These are phyloP conservation scores for Meyerozyma elateridarum DNA, from an alignment of 1,139 yeast species.

Conservation along the genomic window DNA sequence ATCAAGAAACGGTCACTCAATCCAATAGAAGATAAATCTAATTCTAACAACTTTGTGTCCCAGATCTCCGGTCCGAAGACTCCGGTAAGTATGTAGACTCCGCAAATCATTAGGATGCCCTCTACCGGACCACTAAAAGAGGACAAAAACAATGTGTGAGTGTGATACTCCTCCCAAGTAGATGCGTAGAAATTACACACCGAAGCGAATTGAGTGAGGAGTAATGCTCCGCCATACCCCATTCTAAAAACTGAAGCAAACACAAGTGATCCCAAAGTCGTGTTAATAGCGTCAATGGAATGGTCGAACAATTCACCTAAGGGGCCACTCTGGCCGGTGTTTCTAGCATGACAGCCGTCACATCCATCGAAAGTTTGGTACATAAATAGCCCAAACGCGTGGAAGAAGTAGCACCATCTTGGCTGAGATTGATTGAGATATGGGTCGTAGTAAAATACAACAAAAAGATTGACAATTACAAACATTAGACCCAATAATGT, in stretches of 20 bases:
- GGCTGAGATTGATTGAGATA: slow-evolving; percentile 57
- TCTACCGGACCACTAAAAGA: slow-evolving; percentile 93
- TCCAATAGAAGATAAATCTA: slow-evolving; percentile 34
- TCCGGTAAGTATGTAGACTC: slow-evolving; percentile 58
- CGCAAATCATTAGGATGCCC: slow-evolving; percentile 69
- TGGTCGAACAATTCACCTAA: slow-evolving; percentile 93
- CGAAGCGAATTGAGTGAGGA: slow-evolving; percentile 70
- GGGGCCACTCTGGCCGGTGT: slow-evolving; percentile 94
- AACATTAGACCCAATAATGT: slow-evolving; percentile 76
- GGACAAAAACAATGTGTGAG: slow-evolving; percentile 76
- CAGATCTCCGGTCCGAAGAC: slow-evolving; percentile 67
- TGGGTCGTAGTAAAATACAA: slow-evolving; percentile 75
- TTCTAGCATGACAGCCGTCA: slow-evolving; percentile 90
- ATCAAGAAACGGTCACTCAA: slow-evolving; percentile 17
- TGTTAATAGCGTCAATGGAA: slow-evolving; percentile 86
- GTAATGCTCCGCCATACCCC: slow-evolving; percentile 62
- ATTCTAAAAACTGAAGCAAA: slow-evolving; percentile 69
- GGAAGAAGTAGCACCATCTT: slow-evolving; percentile 75
- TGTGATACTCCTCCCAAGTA: slow-evolving; percentile 96
- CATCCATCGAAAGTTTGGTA: slow-evolving; percentile 96
- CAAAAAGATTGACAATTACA: slow-evolving; percentile 56
- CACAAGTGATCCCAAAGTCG: slow-evolving; percentile 71
- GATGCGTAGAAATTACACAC: slow-evolving; percentile 80
- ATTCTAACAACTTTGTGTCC: slow-evolving; percentile 34
- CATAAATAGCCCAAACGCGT: slow-evolving; percentile 80